Evolutionary conservation across 148 eudicot genomes (phyloP).

Genomic region (Chenopodium formosanum): DNA sequence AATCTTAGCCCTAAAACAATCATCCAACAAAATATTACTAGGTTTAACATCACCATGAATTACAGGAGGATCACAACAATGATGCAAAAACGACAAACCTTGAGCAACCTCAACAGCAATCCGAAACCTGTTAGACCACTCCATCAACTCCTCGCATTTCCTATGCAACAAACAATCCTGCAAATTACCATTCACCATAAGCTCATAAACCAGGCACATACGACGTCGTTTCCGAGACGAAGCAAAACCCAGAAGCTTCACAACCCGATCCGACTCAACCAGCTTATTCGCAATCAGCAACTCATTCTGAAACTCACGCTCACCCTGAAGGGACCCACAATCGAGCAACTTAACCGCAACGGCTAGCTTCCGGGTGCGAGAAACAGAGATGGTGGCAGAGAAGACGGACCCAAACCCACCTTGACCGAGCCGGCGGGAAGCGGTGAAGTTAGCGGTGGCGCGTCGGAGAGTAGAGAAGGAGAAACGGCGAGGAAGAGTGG

Average conservation of each 20-base stretch:
- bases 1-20: conserved; percentile 57
- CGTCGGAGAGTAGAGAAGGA: conserved; percentile 65
- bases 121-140: conserved; percentile 51
- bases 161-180: conserved; percentile 77
- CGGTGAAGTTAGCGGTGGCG: conserved; percentile 55
- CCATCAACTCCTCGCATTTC: conserved; percentile 46
- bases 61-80: conserved; percentile 64
- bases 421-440: conserved; percentile 65
- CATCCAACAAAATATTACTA: conserved; percentile 76
- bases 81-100: conserved; percentile 73
- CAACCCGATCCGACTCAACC: conserved; percentile 44
- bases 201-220: conserved; percentile 80
- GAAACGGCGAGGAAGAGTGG: conserved; percentile 50
- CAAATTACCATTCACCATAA: conserved; percentile 78
- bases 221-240: conserved; percentile 57
- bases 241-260: conserved; percentile 67
- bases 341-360: conserved; percentile 85
- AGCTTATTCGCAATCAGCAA: conserved; percentile 52
- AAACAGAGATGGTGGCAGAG: conserved; percentile 36
- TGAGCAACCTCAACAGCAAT: conserved; percentile 65
- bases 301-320: conserved; percentile 95
- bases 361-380: not conserved
- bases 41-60: conserved; percentile 97
- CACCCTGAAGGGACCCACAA: conserved; percentile 79
- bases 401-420: conserved; percentile 90